Evolutionary conservation across 768 basidiomycete genomes (phyloP), one percentile per base, ranked within the genome.

Genomic region (Strobilomyces dryophilus): DNA sequence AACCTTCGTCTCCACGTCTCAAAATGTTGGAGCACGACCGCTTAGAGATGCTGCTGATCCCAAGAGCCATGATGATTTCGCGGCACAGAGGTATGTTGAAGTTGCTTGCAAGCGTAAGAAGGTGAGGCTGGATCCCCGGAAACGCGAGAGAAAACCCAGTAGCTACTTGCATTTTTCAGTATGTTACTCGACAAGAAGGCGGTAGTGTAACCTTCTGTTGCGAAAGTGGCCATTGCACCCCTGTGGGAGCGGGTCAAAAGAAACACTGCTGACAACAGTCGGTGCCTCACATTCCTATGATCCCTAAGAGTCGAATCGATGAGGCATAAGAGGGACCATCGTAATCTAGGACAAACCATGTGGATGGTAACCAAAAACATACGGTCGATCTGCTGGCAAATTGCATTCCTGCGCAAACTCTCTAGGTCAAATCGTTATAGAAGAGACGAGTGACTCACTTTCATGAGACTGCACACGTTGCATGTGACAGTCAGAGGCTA

Each of bases 361-460:
- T 17, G 97, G 97, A 70, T 99, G 97, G 70, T 98, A 98, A 9
- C 95, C 97, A 71, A 99, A 99, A 12, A 99, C 81, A 72, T 99
- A 99, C n/a, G 91, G 87, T 57, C 94, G 76, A 68, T 97, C 92
- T 11, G 95, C 75, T 1, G 95, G 93, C 21, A 99, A 78, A 58
- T 95, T 91, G 34, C 83, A 86, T 72, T 92, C 93, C 93, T 67
- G 52, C 15, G 20, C 31, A 32, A 15, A 47, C 5, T 1, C 0
- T 39, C 46, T 9, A 49, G 17, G 15, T 34, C 1, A 32, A 15
- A 42, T 5, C 12, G 24, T 5, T 14, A 21, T 27, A 24, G 3
- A 8, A 27, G 46, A 29, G 14, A 11, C 9, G 14, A 9, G 9
- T 42, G 26, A 52, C 72, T 56, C 40, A 77, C 80, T 67, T 82